Evolutionary conservation across 2,329 filamentous ascomycete species (phyloP).

Genomic region (Talaromyces sp.): DNA sequence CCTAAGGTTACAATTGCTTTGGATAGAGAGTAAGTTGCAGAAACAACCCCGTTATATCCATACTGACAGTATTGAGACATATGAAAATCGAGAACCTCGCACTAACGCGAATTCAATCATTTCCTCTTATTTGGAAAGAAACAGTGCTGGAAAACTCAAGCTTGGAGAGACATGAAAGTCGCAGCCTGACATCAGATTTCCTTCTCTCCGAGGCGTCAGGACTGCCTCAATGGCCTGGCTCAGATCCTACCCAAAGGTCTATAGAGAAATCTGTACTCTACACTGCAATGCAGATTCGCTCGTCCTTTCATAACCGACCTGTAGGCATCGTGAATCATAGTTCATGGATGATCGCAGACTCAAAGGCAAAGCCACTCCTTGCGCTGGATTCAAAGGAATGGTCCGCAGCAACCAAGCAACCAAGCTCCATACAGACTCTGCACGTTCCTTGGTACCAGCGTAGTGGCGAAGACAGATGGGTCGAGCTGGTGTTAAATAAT

Average conservation of each 20-base stretch:
- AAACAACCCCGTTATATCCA: background rate
- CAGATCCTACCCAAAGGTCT: background rate
- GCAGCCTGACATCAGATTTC: background rate
- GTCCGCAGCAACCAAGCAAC: background rate
- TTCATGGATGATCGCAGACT: background rate
- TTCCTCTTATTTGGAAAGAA: background rate
- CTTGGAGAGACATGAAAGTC: background rate
- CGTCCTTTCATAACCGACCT: background rate
- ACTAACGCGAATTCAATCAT: background rate
- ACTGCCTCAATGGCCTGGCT: background rate
- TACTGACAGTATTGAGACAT: background rate
- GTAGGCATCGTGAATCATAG: background rate
- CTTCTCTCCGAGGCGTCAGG: background rate
- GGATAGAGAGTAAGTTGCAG: background rate
- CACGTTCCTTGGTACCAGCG: background rate
- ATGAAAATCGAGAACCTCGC: background rate
- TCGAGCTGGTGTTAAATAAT: slow-evolving; percentile 47
- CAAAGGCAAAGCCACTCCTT: background rate
- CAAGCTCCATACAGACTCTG: background rate
- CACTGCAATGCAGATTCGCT: background rate
- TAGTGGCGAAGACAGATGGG: slow-evolving; percentile 24
- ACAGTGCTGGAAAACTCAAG: background rate
- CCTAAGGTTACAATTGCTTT: background rate
- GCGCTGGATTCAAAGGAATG: background rate
- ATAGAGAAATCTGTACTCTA: background rate